Percentiles rank a stretch among this genome's conserved stretches.
These are phyloP conservation scores for Coemansia sp. DNA, from an alignment of 192 early-diverging fungal species.

Conservation along the genomic window DNA sequence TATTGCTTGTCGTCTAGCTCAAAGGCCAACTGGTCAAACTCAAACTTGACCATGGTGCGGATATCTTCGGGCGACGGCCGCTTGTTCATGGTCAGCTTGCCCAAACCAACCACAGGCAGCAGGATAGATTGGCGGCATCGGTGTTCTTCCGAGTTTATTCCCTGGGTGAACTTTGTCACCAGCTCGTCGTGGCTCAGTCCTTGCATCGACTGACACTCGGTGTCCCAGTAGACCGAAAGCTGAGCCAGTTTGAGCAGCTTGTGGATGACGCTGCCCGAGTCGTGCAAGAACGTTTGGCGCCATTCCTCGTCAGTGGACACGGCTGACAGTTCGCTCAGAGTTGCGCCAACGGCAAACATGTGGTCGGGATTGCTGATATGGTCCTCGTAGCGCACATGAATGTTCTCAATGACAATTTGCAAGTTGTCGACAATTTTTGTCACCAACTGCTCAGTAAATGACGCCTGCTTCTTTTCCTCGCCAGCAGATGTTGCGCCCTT, in stretches of 20 bases:
- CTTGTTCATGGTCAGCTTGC: conserved; percentile 78
- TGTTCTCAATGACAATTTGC: conserved; percentile 92
- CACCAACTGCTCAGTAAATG: conserved; percentile 84
- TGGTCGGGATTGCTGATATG: conserved; percentile 70
- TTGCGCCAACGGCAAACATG: conserved; percentile 86
- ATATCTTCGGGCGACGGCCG: conserved; percentile 54
- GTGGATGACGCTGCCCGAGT: conserved; percentile 75
- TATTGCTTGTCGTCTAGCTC: conserved; percentile 91
- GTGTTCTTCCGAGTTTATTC: conserved; percentile 2
- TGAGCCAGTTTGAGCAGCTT: conserved; percentile 78
- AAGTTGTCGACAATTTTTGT: conserved; percentile 96
- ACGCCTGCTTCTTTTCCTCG: conserved; percentile 71
- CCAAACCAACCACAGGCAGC: conserved; percentile 88
- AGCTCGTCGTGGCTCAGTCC: conserved; percentile 56
- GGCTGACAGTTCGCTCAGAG: conserved; percentile 86
- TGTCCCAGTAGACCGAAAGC: conserved; percentile 88
- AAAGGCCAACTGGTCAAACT: conserved; percentile 93
- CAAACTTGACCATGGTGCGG: conserved; percentile 64
- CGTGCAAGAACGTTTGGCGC: conserved; percentile 77
- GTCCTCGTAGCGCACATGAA: conserved; percentile 97
- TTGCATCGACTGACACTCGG: conserved; percentile 63
- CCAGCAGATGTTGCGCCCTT: conserved; percentile 16
- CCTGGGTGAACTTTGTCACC: conserved; percentile 23
- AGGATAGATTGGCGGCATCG: conserved; percentile 75
- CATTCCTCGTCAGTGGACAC: conserved; percentile 87